Evolutionary conservation across 2,329 filamentous ascomycete species (phyloP).

Genomic region (Piedraia hortae): DNA sequence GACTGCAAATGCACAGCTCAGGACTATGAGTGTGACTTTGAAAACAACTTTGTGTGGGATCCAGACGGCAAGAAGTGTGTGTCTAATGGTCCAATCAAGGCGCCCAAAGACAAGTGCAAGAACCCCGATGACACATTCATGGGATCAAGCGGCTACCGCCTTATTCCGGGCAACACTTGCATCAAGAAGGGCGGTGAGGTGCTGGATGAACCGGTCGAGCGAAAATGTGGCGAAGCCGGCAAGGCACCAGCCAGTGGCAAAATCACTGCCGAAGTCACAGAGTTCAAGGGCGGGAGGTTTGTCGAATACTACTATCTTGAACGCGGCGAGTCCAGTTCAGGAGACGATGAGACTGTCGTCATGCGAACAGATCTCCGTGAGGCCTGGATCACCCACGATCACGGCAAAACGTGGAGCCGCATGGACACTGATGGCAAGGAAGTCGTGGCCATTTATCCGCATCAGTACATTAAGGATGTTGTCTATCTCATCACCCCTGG

Average conservation of each 20-base stretch:
- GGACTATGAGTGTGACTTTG: conserved; percentile 88
- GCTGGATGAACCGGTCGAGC: conserved; percentile 30
- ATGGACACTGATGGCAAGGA: conserved; percentile 34
- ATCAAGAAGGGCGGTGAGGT: conserved; percentile 14
- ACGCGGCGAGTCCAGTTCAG: conserved; percentile 33
- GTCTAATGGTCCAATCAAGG: conserved; percentile 29
- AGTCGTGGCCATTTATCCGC: conserved; percentile 44
- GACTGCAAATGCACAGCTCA: conserved; percentile 53
- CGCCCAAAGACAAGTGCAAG: conserved; percentile 49
- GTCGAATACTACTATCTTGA: conserved; percentile 49
- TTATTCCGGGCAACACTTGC: conserved; percentile 44
- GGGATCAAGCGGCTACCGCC: conserved; percentile 70
- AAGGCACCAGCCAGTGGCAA: conserved; percentile 33
- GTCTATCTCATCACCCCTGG: conserved; percentile 59
- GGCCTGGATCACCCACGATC: conserved; percentile 52
- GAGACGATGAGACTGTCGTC: conserved; percentile 45
- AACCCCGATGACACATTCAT: conserved; percentile 44
- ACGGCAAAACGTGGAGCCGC: conserved; percentile 61
- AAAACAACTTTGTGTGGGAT: conserved; percentile 33
- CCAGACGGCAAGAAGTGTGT: conserved; percentile 42
- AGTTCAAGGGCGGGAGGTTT: conserved; percentile 33
- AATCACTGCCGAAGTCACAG: conserved; percentile 30
- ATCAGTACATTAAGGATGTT: conserved; percentile 55
- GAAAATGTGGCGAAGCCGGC: conserved; percentile 40
- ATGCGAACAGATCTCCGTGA: conserved; percentile 30